phyloP scores from a whole-genome alignment of 805 yeast genomes.

The Pichia thaimueangensis region DNA sequence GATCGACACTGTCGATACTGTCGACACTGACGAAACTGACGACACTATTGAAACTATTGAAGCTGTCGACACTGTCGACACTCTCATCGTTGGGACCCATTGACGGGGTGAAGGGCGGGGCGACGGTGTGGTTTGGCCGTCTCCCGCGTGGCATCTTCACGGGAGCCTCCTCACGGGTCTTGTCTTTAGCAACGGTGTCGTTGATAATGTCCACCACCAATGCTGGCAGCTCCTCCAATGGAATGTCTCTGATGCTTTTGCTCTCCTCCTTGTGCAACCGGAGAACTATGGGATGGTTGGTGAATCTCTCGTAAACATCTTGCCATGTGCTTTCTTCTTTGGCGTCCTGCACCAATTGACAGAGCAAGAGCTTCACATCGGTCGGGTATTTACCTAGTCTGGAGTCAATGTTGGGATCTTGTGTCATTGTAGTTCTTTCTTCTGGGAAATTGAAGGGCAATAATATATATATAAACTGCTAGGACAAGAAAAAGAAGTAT shows the following conservation, averaged over 20 bases:
- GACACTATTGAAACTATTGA: no score
- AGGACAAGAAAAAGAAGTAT: no score
- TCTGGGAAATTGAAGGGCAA: no score
- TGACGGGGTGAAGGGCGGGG: no score
- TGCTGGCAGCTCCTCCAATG: background rate
- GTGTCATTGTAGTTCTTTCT: no score
- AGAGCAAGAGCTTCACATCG: slow-evolving; percentile 25
- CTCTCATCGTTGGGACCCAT: no score
- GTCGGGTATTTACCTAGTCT: slow-evolving; percentile 20
- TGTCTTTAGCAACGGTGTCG: background rate
- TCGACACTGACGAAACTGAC: no score
- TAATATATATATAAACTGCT: no score
- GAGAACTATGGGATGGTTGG: slow-evolving; percentile 23
- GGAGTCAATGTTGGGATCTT: no score
- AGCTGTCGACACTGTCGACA: no score
- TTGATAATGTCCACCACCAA: background rate
- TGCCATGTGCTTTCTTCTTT: slow-evolving; percentile 13
- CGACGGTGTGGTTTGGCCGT: no score
- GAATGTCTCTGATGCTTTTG: background rate
- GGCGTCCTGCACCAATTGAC: slow-evolving; percentile 23
- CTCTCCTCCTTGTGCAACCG: background rate
- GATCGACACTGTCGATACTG: no score
- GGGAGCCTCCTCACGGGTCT: background rate
- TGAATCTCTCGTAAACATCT: slow-evolving; percentile 15
- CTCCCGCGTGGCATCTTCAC: background rate